phyloP scores from a whole-genome alignment of 345 rosid species.

The Boechera stricta region DNA sequence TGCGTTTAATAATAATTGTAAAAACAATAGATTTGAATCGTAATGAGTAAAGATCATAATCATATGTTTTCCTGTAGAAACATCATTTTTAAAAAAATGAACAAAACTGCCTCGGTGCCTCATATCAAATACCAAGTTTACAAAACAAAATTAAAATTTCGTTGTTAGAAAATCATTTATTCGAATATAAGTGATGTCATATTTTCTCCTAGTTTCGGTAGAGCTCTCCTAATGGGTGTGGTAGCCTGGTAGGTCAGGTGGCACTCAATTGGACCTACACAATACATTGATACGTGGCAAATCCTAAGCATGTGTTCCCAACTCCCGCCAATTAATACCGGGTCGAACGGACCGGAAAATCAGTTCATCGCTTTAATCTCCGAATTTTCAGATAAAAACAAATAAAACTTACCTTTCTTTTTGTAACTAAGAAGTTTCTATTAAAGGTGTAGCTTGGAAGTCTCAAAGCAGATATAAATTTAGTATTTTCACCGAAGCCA shows the following conservation, averaged over 20 bases:
- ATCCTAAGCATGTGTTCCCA: slow-evolving; percentile 19
- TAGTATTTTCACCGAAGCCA: not conserved
- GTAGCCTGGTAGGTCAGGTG: slow-evolving; percentile 36
- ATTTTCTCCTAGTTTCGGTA: slow-evolving; percentile 8
- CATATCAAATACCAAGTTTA: not conserved
- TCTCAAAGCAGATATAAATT: not conserved
- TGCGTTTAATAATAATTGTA: not conserved
- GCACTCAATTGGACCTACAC: slow-evolving; percentile 26
- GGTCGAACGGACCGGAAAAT: slow-evolving; percentile 39
- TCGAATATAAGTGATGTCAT: not conserved
- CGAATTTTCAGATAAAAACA: slow-evolving; percentile 29
- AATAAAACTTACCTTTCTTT: slow-evolving; percentile 12
- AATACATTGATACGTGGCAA: slow-evolving; percentile 31
- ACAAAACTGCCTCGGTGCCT: not conserved
- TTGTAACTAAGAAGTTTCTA: slow-evolving; percentile 20
- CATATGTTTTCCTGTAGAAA: not conserved
- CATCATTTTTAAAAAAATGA: not conserved
- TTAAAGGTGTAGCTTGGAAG: slow-evolving; percentile 1
- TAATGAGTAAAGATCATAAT: not conserved
- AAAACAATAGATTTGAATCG: not conserved
- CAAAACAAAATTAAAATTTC: not conserved
- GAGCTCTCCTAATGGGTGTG: not conserved
- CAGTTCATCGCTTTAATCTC: slow-evolving; percentile 40
- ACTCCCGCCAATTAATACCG: slow-evolving; percentile 42
- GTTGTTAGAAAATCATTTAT: not conserved